phyloP scores from a whole-genome alignment of 208 protist genomes.

The Novymonas esmeraldas region DNA sequence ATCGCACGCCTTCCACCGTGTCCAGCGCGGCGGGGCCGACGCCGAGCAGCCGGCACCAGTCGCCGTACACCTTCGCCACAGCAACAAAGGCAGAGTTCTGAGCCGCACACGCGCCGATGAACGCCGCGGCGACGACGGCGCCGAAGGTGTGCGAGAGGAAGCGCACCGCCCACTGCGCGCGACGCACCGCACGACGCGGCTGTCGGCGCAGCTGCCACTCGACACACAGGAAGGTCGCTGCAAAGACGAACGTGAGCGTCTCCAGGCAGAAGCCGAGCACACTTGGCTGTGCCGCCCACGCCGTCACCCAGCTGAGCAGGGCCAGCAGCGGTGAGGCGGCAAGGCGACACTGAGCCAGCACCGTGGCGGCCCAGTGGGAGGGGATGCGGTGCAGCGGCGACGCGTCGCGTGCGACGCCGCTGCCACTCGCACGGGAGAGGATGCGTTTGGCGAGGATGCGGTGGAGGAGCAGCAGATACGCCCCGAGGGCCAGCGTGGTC shows the following conservation, averaged over 20 bases:
- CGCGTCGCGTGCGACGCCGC: not conserved
- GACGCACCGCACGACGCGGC: too few relatives aligned
- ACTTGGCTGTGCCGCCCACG: conserved; percentile 20
- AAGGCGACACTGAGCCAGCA: not conserved
- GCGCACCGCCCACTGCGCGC: not conserved
- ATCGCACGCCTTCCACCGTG: conserved; percentile 7
- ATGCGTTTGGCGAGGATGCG: not conserved
- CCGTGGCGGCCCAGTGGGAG: not conserved
- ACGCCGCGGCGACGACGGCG: not conserved
- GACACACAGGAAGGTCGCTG: not conserved
- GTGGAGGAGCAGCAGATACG: conserved; percentile 10
- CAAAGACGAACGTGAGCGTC: conserved; percentile 17
- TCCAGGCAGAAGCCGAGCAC: conserved; percentile 25
- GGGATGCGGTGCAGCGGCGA: not conserved
- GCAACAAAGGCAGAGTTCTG: conserved; percentile 13
- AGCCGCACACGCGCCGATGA: conserved; percentile 5
- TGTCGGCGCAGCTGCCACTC: not conserved
- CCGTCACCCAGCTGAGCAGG: conserved; percentile 12
- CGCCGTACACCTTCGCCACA: not conserved
- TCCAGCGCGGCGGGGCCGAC: conserved; percentile 6
- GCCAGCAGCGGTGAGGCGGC: conserved; percentile 8
- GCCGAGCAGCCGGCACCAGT: conserved; percentile 14
- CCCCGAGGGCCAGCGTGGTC: not conserved
- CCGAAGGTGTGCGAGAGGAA: not conserved
- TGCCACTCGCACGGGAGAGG: not conserved